Conservation (phyloP, 352 stramenopile species). For the Phytophthora agathidicida region DNA sequence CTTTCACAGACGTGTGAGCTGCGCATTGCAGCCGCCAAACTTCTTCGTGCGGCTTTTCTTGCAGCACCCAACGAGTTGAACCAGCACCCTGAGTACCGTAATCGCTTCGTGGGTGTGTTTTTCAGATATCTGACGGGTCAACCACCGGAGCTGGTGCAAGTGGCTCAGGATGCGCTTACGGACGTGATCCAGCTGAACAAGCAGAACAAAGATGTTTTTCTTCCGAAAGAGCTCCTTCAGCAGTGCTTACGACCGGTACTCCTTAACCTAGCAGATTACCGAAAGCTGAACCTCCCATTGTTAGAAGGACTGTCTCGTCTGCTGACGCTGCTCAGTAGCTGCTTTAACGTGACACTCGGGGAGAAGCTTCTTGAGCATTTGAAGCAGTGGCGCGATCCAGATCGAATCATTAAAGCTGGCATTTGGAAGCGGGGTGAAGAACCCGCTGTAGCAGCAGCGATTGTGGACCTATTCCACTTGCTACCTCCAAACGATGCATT, state of each 20-base stretch:
- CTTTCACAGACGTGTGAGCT: constrained; percentile 83
- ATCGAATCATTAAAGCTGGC: constrained; percentile 90
- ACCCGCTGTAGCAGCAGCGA: constrained; percentile 93
- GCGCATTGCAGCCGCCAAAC: constrained; percentile 86
- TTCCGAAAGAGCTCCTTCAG: constrained; percentile 96
- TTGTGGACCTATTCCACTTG: constrained; percentile 97
- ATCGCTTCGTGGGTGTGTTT: constrained; percentile 89
- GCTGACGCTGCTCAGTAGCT: constrained; percentile 94
- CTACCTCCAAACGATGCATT: constrained; percentile 95
- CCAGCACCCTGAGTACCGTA: constrained; percentile 82
- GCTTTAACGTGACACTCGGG: constrained; percentile 98
- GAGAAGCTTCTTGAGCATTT: constrained; percentile 98
- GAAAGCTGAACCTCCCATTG: constrained; percentile 96
- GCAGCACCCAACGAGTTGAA: constrained; percentile 85
- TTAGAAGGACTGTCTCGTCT: constrained; percentile 94
- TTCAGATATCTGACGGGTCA: constrained; percentile 92
- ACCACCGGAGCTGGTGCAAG: constrained; percentile 80
- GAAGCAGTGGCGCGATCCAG: constrained; percentile 93
- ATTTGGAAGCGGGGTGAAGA: constrained; percentile 96
- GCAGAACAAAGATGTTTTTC: constrained; percentile 83
- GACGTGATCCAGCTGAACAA: constrained; percentile 89
- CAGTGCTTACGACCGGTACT: constrained; percentile 96
- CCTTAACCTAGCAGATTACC: constrained; percentile 96
- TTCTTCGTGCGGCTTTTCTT: constrained; percentile 88
- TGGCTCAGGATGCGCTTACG: constrained; percentile 81